Base-by-base conservation (phyloP, 768 basidiomycete genomes). In the Boletus edulis region DNA sequence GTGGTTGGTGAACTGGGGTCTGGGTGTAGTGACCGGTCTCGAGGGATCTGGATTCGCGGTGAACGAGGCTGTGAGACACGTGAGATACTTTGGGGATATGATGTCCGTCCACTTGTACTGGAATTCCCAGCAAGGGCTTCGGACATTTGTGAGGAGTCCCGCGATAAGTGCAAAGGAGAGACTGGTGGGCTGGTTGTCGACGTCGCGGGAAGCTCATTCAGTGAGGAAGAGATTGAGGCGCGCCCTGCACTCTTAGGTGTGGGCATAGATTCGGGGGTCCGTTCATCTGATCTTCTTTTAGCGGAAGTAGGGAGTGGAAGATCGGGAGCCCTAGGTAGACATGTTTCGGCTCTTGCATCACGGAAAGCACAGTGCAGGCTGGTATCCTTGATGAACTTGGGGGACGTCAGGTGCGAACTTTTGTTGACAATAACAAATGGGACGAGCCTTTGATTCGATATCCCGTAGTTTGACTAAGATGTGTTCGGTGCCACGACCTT, bases 291-390 rank as follows among this genome's bases (percentile, higher is more conserved):
- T n/a, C 8, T 24, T 34, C 43, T 59, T 32, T 5, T 42, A 14
- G 55, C 1, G 10, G 22, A 50, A 10, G 40, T 8, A 24, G 65
- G 70, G n/a, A 63, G 67, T 0, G 67, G 69, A 13, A 71, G 52
- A 50, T 63, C 62, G 0, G 51, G 63, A 2, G 71, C 49, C 18
- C 62, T 62, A 7, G 70, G 70, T 3, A 71, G 56, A 38, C 13
- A 64, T 0, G 70, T 71, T 40, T 54, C 49, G 29, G 70, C 70
- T 54, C 70, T 69, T 14, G 70, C 70, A 41, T 72, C 67, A 22
- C 71, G 70, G 24, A 71, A 71, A n/a, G 71, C 70, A 31, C 41
- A 35, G 39, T 71, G 69, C 0, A 71, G 44, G 39, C 60, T 58
- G 5, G n/a, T 18, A 48, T 71, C 70, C 47, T 50, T 63, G 57